phyloP scores from a whole-genome alignment of 768 basidiomycete genomes.

The Tulasnella sp. region DNA sequence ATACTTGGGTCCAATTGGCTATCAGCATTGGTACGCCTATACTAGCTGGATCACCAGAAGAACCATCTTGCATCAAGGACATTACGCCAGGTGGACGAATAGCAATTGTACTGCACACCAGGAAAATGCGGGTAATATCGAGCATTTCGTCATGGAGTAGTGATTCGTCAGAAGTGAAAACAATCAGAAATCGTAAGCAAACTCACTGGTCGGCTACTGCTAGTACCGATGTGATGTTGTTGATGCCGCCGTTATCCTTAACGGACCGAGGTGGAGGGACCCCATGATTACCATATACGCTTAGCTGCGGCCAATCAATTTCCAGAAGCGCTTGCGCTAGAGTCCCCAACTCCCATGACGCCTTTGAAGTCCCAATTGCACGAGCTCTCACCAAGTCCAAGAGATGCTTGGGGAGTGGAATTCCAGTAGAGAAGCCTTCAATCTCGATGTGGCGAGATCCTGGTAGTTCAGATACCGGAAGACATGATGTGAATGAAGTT shows the following conservation, averaged over 20 bases:
- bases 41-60: slow-evolving; percentile 66
- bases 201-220: slow-evolving; percentile 11
- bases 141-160: background rate
- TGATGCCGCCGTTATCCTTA: background rate
- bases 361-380: background rate
- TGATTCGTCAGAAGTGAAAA: background rate
- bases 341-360: slow-evolving; percentile 22
- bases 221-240: slow-evolving; percentile 9
- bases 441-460: too few relatives aligned
- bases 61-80: slow-evolving; percentile 34
- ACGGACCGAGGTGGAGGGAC: slow-evolving; percentile 17
- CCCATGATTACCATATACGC: slow-evolving; percentile 8
- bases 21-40: slow-evolving; percentile 59
- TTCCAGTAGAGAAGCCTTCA: slow-evolving; percentile 2
- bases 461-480: too few relatives aligned
- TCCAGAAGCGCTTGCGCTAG: slow-evolving; percentile 22
- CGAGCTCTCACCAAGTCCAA: background rate
- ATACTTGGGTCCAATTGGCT: slow-evolving; percentile 37
- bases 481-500: too few relatives aligned
- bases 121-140: background rate
- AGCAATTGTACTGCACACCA: slow-evolving; percentile 3
- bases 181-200: background rate
- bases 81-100: background rate
- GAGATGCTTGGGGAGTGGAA: background rate
- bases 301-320: slow-evolving; percentile 16